Evolutionary conservation across 164 flowering plant genomes (phyloP), one percentile per base, ranked within the genome.

Genomic region (Vitis rupestris): DNA sequence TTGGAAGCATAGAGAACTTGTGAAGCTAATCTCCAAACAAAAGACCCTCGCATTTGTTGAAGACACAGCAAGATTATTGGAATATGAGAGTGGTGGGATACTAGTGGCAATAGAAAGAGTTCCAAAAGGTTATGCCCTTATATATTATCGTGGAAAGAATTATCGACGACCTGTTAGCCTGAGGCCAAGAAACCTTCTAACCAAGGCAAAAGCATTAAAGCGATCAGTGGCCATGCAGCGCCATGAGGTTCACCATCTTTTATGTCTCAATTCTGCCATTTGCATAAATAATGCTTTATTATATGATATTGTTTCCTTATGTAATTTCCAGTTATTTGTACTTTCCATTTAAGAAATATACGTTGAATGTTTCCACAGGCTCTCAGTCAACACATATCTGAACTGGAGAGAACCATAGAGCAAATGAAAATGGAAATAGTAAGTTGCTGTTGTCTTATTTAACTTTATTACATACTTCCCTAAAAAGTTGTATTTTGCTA

Each of bases 1-100:
- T 70, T 96, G 99, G 99, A 96, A 93, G 83, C 87, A 96, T 77
- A 85, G 98, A 76, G 99, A 96, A 71, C 85, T 96, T 66, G 99
- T 96, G 72, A 96, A 96, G 75, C 81, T 96, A 44, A 93, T 93
- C 60, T 79, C 91, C 52, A 96, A 93, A 72, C 97, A 96, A 71
- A 93, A 91, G 76, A 88, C 85, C 65, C 88, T 88, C 70, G 82
- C 91, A 53, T 93, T 88, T 82, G 97, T 91, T 60, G 99, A 96
- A 80, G 98, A 96, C 65, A 85, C 95, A 31, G 97, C 98, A 50
- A 86, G 95, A 79, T 74, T 93, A 54, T 76, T 96, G 79, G 97
- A 96, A 79, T 87, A 87, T 73, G 98, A 93, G 82, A 96, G 98
- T 78, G 97, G 97, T 65, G 99, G 98, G 44, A 90, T 96, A 63